A percentile compares a stretch with the other conserved stretches of the same genome.
phyloP scores from a whole-genome alignment of 1,284 basidiomycete genomes.

The Flammula alnicola region DNA sequence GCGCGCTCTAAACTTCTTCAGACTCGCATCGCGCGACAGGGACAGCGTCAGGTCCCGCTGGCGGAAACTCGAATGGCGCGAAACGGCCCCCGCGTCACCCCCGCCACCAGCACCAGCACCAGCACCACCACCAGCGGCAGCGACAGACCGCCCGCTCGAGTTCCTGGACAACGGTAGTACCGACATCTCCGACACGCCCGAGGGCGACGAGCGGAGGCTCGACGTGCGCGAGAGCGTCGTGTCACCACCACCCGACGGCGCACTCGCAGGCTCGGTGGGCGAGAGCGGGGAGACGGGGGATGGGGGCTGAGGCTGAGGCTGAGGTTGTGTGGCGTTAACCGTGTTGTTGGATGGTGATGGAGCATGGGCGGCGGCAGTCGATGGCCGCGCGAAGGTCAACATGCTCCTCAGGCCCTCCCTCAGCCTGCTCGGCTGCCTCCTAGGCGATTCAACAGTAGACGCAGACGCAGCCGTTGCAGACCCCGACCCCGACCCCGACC shows the following conservation, averaged over 20 bases:
- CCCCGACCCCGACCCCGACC: not conserved
- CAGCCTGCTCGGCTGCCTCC: slow-evolving; percentile 17
- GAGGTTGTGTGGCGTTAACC: too few species aligned
- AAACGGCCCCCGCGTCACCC: too few species aligned
- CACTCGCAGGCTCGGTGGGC: slow-evolving; percentile 15
- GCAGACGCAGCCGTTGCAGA: not conserved
- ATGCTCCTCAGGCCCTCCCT: slow-evolving; percentile 26
- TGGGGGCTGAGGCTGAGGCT: not conserved
- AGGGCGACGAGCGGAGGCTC: slow-evolving; percentile 14
- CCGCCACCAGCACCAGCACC: not conserved
- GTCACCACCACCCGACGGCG: not conserved
- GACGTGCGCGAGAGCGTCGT: slow-evolving; percentile 13
- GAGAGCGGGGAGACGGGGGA: slow-evolving; percentile 18
- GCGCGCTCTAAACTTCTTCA: slow-evolving; percentile 39
- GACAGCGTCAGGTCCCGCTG: slow-evolving; percentile 6
- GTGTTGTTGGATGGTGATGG: too few species aligned
- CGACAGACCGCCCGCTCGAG: too few species aligned
- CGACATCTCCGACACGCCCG: too few species aligned
- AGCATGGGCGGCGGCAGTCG: too few species aligned
- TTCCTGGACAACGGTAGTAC: too few species aligned
- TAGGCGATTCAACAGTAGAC: slow-evolving; percentile 3
- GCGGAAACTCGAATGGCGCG: too few species aligned
- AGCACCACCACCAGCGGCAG: too few species aligned
- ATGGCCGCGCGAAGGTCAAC: slow-evolving; percentile 19
- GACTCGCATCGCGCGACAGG: slow-evolving; percentile 29